Evolutionary conservation across 2,329 filamentous ascomycete species (phyloP).

Genomic region (Neurospora crassa): DNA sequence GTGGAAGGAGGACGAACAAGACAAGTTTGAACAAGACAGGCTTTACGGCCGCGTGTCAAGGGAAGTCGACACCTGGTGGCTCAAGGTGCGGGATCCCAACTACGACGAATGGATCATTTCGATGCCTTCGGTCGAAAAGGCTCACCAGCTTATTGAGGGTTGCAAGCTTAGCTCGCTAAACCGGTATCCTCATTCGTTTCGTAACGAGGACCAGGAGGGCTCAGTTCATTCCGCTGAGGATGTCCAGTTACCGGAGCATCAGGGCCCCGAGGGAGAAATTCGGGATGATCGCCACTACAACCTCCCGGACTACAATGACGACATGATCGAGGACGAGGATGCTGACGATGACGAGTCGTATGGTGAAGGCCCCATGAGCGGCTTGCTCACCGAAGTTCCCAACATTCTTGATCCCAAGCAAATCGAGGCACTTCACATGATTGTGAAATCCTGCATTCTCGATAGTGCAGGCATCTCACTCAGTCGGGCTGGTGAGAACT

Average conservation of each 20-base stretch:
- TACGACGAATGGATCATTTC: conserved; percentile 47
- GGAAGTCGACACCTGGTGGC: conserved; percentile 58
- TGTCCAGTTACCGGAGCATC: conserved; percentile 26
- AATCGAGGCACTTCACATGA: conserved; percentile 94
- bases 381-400: conserved; percentile 84
- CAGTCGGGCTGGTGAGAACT: conserved; percentile 62
- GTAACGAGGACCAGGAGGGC: conserved; percentile 30
- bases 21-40: conserved; percentile 50
- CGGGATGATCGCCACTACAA: conserved; percentile 16
- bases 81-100: conserved; percentile 49
- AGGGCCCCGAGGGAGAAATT: conserved; percentile 8
- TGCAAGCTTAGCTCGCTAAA: conserved; percentile 51
- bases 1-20: conserved; percentile 41
- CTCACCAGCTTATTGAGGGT: conserved; percentile 45
- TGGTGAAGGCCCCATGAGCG: conserved; percentile 67
- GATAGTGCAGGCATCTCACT: conserved; percentile 65
- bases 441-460: conserved; percentile 89
- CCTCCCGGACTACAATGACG: conserved; percentile 32
- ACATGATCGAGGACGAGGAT: conserved; percentile 57
- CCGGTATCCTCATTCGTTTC: conserved; percentile 39
- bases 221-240: conserved; percentile 24
- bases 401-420: conserved; percentile 90
- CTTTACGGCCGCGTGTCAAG: conserved; percentile 52
- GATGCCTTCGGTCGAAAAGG: conserved; percentile 52
- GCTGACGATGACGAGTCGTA: conserved; percentile 71